A percentile compares a stretch with the other conserved stretches of the same genome.
Conservation (phyloP, 495 filamentous ascomycete species). For the Tuber indicum region DNA sequence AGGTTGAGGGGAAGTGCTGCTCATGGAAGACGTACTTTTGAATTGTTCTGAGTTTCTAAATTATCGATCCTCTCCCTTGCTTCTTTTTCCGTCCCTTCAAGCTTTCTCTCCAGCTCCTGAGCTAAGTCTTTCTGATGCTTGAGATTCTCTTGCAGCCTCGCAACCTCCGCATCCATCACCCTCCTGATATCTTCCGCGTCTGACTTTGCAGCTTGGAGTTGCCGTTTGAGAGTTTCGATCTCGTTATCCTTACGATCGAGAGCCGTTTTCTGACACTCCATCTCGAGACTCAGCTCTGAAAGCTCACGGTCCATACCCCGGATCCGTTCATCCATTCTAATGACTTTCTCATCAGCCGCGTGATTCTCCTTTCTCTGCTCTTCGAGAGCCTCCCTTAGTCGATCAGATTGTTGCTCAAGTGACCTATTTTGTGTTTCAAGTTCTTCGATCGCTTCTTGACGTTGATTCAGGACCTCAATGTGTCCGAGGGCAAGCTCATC, state of each 20-base stretch:
- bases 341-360: neutral
- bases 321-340: conserved; percentile 10
- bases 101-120: conserved; percentile 18
- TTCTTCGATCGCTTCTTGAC: conserved; percentile 37
- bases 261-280: conserved; percentile 14
- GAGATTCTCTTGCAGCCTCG: conserved; percentile 19
- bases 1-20: neutral
- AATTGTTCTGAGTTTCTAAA: conserved; percentile 29
- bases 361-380: conserved; percentile 16
- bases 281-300: conserved; percentile 16
- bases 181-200: conserved; percentile 26
- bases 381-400: conserved; percentile 11
- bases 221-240: conserved; percentile 19
- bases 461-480: conserved; percentile 32
- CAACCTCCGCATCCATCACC: conserved; percentile 17
- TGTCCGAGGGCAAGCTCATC: conserved; percentile 41
- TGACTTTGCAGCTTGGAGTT: conserved; percentile 9
- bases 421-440: conserved; percentile 17
- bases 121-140: conserved; percentile 16
- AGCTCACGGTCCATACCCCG: conserved; percentile 12
- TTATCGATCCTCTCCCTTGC: conserved; percentile 21
- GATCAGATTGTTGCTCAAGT: conserved; percentile 23
- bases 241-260: conserved; percentile 26
- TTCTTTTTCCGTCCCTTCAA: conserved; percentile 25
- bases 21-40: conserved; percentile 7